These are phyloP conservation scores for Phytophthora cajani DNA, from an alignment of 352 stramenopile genomes.

Conservation along the genomic window DNA sequence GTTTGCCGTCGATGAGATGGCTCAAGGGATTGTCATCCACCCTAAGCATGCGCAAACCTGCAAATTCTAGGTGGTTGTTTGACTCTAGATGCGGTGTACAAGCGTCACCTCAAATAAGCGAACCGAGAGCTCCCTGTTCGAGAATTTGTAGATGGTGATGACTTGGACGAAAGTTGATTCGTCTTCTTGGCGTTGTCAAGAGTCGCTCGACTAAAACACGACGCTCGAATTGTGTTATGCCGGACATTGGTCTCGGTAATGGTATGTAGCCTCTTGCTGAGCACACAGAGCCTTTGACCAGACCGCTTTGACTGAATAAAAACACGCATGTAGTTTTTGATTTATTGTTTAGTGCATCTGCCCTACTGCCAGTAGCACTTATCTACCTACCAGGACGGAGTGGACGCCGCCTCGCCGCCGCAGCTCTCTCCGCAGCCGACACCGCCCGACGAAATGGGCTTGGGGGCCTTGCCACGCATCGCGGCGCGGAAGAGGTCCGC, in stretches of 20 bases:
- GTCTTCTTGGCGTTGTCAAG: too few species aligned
- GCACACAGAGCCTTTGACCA: too few species aligned
- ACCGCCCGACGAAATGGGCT: conserved; percentile 57
- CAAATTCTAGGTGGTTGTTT: neutral
- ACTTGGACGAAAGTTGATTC: too few species aligned
- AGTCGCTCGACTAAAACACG: too few species aligned
- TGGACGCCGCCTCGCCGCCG: conserved; percentile 26
- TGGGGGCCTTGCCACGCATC: conserved; percentile 74
- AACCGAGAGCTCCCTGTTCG: too few species aligned
- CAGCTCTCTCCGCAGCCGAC: conserved; percentile 61
- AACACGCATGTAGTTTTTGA: conserved; percentile 13
- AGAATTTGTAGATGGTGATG: too few species aligned
- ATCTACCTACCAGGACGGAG: conserved; percentile 36
- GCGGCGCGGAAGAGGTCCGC: conserved; percentile 83
- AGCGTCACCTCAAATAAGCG: too few species aligned
- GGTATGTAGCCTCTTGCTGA: too few species aligned
- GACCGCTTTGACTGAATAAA: neutral
- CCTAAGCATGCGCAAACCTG: too few species aligned
- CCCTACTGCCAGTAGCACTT: conserved; percentile 13
- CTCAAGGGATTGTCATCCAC: neutral
- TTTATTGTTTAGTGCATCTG: conserved; percentile 29
- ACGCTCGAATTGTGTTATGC: too few species aligned
- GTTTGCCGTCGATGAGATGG: neutral
- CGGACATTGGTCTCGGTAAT: too few species aligned
- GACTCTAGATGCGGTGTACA: too few species aligned